Percentiles rank a stretch among this genome's conserved stretches.
phyloP scores from a whole-genome alignment of 768 basidiomycete species.

The Sporobolomyces roseus region DNA sequence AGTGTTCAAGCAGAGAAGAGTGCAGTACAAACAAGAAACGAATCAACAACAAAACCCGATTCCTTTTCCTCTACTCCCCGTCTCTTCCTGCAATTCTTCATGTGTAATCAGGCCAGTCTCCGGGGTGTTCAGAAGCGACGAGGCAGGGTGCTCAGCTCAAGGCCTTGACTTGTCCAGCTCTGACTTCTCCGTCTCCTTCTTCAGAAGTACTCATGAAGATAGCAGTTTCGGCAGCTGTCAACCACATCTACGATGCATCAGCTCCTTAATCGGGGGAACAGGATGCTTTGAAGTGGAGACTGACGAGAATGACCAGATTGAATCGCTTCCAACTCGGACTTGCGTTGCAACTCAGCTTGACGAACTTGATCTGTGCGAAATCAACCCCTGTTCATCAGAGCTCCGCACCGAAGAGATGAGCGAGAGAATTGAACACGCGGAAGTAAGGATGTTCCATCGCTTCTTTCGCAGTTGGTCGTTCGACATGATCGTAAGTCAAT shows the following conservation, averaged over 20 bases:
- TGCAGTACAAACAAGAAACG: no score
- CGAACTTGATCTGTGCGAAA: constrained; percentile 5
- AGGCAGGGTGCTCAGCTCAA: not conserved
- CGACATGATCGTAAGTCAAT: constrained; percentile 68
- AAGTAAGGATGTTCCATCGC: constrained; percentile 92
- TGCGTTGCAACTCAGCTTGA: constrained; percentile 3
- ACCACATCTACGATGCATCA: not conserved
- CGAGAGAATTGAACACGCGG: not conserved
- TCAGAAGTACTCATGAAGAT: constrained; percentile 9
- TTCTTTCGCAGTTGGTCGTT: constrained; percentile 88
- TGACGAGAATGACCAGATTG: not conserved
- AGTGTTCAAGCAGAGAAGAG: no score
- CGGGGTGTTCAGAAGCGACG: no score
- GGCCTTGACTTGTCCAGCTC: not conserved
- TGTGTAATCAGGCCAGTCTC: no score
- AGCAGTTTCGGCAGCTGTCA: not conserved
- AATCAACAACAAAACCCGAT: no score
- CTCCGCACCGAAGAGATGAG: not conserved
- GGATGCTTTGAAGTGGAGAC: not conserved
- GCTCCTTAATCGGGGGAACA: not conserved
- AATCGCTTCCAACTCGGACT: not conserved
- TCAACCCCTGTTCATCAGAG: not conserved
- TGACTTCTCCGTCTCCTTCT: not conserved
- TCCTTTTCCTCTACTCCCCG: no score
- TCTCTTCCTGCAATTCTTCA: no score